Evolutionary conservation across 2,329 filamentous ascomycete species (phyloP), one percentile per base, ranked within the genome.

Genomic region (Colletotrichum sp.): DNA sequence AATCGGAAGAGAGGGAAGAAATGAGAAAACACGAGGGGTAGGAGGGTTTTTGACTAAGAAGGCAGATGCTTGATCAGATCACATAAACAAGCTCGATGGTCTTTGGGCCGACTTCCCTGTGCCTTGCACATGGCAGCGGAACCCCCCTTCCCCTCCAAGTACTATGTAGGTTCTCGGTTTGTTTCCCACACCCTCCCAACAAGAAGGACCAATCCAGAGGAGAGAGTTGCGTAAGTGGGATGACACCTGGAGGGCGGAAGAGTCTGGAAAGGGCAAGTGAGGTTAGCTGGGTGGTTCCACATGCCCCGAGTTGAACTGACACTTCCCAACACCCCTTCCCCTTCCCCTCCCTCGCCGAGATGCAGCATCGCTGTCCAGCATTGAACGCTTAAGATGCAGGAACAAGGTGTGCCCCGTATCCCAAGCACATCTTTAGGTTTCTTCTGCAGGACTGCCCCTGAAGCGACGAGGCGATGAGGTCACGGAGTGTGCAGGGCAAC

Each of bases 351-450:
- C 55, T 24, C 59, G 18, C 59, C 12, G 32, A 62, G 55, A 30
- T 49, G 52, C 70, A 21, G 30, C 67, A 59, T 28, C 59, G 32
- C 16, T 30, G 59, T 26, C 30, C 28, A 55, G 18, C 24, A 71
- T 52, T 36, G 24, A 26, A 57, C 39, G 63, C 44, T n/a, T 36
- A 8, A n/a, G 32, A 67, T 36, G 44, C 70, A 76, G 57, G 59
- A 68, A 76, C 73, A 28, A 73, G 73, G 73, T 68, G 70, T 65
- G 28, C 16, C 64, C 57, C 57, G 72, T 72, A 55, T 71, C 34
- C 26, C 13, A 15, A 8, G 16, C 32, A 9, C 28, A 36, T 28
- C 49, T 30, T n/a, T 30, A 60, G 72, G 8, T 34, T 68, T 26
- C 32, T 69, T n/a, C 52, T 68, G 44, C 16, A 32, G 18, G 55